phyloP scores from a whole-genome alignment of 2,329 filamentous ascomycete species.

The Endothia cerciana region DNA sequence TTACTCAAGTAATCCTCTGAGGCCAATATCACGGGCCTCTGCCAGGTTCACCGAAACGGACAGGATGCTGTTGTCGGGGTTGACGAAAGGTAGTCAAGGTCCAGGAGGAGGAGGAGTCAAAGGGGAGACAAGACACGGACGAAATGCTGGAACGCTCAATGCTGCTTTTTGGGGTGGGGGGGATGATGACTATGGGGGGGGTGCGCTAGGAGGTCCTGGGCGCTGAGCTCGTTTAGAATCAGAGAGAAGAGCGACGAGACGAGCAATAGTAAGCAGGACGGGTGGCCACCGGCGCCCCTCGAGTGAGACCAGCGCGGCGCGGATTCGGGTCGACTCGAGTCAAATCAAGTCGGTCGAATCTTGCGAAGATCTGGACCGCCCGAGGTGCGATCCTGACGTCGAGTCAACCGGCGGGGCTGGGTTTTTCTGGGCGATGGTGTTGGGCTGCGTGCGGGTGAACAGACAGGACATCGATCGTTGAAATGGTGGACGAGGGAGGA shows the following conservation, averaged over 20 bases:
- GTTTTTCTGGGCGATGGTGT: too few species aligned
- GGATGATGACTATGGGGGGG: constrained; percentile 16
- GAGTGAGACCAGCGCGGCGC: constrained; percentile 12
- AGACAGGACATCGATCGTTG: background rate
- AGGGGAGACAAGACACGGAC: constrained; percentile 20
- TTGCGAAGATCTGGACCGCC: background rate
- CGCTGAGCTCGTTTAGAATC: constrained; percentile 9
- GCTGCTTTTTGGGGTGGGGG: too few species aligned
- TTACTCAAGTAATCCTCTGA: constrained; percentile 21
- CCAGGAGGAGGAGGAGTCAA: constrained; percentile 1
- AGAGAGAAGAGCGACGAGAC: constrained; percentile 8
- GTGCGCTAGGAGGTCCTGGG: constrained; percentile 1
- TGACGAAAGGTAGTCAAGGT: constrained; percentile 7
- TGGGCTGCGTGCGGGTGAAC: too few species aligned
- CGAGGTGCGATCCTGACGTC: background rate
- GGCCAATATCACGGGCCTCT: constrained; percentile 24
- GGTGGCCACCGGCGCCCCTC: constrained; percentile 10
- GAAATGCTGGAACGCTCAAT: constrained; percentile 9
- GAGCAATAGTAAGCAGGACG: constrained; percentile 17
- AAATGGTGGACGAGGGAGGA: background rate
- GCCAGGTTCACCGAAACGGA: constrained; percentile 19
- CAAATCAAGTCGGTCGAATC: background rate
- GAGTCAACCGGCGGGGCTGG: constrained; percentile 3
- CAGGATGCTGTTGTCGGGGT: constrained; percentile 8
- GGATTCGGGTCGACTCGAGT: constrained; percentile 14